Base-by-base conservation (phyloP, 179 eudicot species). In the Silene coronaria region DNA sequence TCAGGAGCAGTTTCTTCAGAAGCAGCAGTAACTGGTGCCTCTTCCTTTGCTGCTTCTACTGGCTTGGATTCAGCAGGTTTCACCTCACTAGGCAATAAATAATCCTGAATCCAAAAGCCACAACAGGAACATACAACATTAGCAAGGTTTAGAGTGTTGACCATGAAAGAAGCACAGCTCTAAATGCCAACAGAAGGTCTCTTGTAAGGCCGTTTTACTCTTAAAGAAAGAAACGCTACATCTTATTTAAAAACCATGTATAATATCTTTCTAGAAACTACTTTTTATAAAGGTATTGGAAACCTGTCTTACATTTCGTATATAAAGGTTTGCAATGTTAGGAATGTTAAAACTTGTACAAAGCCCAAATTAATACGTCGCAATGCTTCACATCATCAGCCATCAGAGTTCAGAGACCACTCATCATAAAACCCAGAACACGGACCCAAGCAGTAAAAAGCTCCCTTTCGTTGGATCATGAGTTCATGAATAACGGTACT, bases 31-130 rank as follows among this genome's bases (percentile, higher is more conserved):
- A 71, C 74, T 7, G 82, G 78, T 72, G 76, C 59, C 62, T 86
- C 86, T 79, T 65, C 88, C 85, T 86, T 81, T 64, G 38, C 74
- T 60, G 68, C 89, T 80, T 90, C 91, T 16, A 67, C 82, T 59
- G 90, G 80, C 75, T 83, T 87, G 3, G 63, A 22, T 21, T 66
- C 79, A 34, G 76, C 85, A 32, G 83, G 80, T 84, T 84, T 86
- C 53, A 59, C 84, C 69, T 85, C 88, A 77, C 78, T 81, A 32
- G 93, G 86, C 59, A 92, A 81, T 62, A 71, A 57, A 75, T 92
- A 92, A 72, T 91, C 83, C 96, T 91, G 84, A 67, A 71, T 46
- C n/a, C 61, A 57, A 65, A 75, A 68, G 64, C 45, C 66, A 2
- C 30, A 38, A 17, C 34, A 22, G 66, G 1, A 51, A 42, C 11